Evolutionary conservation across 805 yeast species (phyloP).

Genomic region (Tetrapisispora iriomotensis): DNA sequence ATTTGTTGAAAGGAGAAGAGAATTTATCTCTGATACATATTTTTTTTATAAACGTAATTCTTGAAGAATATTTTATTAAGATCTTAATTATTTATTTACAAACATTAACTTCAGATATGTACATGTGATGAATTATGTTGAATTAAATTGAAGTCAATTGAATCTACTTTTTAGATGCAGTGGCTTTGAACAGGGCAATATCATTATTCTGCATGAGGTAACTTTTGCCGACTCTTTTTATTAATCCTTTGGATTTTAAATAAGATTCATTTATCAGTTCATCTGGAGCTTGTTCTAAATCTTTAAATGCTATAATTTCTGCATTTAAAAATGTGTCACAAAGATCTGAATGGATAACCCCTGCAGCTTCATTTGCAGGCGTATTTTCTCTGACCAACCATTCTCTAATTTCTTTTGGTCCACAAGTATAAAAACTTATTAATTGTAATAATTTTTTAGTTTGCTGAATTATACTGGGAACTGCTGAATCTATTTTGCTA

Average conservation of each 20-base stretch:
- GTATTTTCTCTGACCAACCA: conserved; percentile 77
- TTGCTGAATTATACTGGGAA: conserved; percentile 52
- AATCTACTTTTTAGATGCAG: conserved; percentile 43
- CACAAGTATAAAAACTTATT: conserved; percentile 82
- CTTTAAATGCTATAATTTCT: conserved; percentile 59
- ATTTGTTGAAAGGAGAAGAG: conserved; percentile 21
- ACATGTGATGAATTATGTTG: not conserved
- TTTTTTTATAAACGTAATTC: not conserved
- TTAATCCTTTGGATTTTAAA: conserved; percentile 21
- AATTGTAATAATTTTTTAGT: conserved; percentile 62
- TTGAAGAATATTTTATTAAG: not conserved
- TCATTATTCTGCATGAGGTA: conserved; percentile 81
- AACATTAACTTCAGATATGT: not conserved
- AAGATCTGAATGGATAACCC: conserved; percentile 77
- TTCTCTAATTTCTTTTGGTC: conserved; percentile 74
- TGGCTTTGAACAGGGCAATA: conserved; percentile 61
- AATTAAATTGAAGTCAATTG: not conserved
- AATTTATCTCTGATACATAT: conserved; percentile 28
- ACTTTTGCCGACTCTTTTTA: conserved; percentile 46
- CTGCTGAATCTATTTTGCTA: conserved; percentile 35
- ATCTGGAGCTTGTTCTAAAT: conserved; percentile 29
- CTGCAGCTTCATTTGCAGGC: conserved; percentile 84
- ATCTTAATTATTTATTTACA: not conserved
- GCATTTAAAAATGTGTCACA: conserved; percentile 75
- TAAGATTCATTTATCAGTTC: conserved; percentile 14